Evolutionary conservation across 2,329 filamentous ascomycete genomes (phyloP).

Genomic region (Diplodia intermedia): DNA sequence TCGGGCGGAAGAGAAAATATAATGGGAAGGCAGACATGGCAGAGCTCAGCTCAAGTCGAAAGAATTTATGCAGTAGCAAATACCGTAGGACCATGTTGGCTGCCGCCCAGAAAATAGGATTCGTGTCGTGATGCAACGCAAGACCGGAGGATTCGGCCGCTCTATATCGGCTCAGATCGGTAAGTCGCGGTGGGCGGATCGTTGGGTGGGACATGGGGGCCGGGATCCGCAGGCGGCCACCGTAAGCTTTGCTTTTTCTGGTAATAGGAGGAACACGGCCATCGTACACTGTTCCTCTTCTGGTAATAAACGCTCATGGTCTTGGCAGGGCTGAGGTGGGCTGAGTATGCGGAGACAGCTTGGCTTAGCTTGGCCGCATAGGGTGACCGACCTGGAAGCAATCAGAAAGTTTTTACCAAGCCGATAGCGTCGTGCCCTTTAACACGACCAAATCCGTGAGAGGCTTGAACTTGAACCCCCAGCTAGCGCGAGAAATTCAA

Average conservation of each 20-base stretch:
- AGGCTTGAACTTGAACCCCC: too few species aligned
- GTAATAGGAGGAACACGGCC: too few species aligned
- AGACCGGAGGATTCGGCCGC: not conserved
- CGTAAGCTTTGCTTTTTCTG: not conserved
- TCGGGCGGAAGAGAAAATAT: not conserved
- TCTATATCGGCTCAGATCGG: slow-evolving; percentile 3
- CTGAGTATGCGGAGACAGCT: too few species aligned
- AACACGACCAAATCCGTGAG: too few species aligned
- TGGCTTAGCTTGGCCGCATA: too few species aligned
- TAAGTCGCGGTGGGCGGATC: not conserved
- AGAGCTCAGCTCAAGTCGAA: not conserved
- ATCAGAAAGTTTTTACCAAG: too few species aligned
- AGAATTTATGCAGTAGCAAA: not conserved
- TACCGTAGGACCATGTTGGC: not conserved
- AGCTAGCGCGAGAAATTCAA: too few species aligned
- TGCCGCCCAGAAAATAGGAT: not conserved
- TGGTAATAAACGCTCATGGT: too few species aligned
- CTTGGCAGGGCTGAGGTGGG: not conserved
- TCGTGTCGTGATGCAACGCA: not conserved
- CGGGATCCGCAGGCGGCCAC: not conserved
- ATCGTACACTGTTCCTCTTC: too few species aligned
- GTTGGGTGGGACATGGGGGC: not conserved
- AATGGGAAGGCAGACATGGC: not conserved
- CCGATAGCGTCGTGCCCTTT: too few species aligned
- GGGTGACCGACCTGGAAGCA: too few species aligned